Evolutionary conservation across 805 yeast genomes (phyloP).

Genomic region (Candida palmyrensis): DNA sequence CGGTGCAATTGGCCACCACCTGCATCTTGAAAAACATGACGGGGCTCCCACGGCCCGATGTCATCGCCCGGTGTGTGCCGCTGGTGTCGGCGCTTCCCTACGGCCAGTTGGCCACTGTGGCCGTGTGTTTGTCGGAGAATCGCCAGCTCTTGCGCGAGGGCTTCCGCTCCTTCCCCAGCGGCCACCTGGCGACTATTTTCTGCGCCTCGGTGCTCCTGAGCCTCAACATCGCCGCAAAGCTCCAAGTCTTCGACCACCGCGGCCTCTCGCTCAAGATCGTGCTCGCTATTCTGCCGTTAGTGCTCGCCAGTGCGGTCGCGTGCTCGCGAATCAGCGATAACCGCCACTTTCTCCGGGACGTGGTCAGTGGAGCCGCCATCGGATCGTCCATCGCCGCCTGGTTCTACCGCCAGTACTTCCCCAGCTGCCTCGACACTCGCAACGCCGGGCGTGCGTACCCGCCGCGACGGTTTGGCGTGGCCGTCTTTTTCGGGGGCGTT

Average conservation of each 20-base stretch:
- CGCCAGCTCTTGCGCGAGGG: constrained; percentile 17
- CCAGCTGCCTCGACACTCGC: constrained; percentile 20
- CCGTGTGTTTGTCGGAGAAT: constrained; percentile 12
- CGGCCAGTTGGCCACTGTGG: constrained; percentile 11
- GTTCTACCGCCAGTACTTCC: constrained; percentile 39
- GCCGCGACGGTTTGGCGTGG: constrained; percentile 35
- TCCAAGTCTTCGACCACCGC: constrained; percentile 30
- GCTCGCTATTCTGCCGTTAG: constrained; percentile 27
- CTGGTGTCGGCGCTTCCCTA: not conserved
- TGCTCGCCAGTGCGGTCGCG: constrained; percentile 28
- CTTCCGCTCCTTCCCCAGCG: constrained; percentile 24
- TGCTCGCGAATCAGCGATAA: constrained; percentile 45
- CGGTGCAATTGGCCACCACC: constrained; percentile 34
- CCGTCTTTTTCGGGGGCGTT: constrained; percentile 17
- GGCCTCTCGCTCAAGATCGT: constrained; percentile 29
- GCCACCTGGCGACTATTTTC: constrained; percentile 25
- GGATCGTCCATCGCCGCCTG: constrained; percentile 29
- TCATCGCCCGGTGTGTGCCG: constrained; percentile 20
- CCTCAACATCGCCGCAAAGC: constrained; percentile 27
- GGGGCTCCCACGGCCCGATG: constrained; percentile 25
- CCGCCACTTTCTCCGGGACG: constrained; percentile 38
- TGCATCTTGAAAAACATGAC: constrained; percentile 23
- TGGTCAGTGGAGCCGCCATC: constrained; percentile 32
- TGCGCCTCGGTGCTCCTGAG: constrained; percentile 29
- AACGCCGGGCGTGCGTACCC: constrained; percentile 38